Conservation (phyloP, 2,329 filamentous ascomycete species). For the Kalmusia sp. region DNA sequence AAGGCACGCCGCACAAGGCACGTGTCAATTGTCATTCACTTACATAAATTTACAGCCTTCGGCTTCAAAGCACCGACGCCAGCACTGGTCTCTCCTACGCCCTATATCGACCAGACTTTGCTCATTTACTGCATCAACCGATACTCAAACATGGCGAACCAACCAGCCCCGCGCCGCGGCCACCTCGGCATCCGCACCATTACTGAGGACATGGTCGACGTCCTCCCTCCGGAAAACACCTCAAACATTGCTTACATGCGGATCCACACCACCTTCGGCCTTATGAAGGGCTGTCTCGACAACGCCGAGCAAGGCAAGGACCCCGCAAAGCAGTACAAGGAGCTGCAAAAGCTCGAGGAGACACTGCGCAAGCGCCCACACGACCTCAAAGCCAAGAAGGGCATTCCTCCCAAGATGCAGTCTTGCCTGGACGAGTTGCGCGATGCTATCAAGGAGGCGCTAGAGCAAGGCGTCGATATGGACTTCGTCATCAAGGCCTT, state of each 20-base stretch:
- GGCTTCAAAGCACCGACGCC: too few species aligned
- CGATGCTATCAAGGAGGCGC: slow-evolving; percentile 15
- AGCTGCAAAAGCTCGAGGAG: slow-evolving; percentile 22
- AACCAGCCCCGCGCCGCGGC: slow-evolving; percentile 8
- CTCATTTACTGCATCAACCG: too few species aligned
- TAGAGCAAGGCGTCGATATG: slow-evolving; percentile 15
- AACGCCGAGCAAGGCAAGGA: slow-evolving; percentile 13
- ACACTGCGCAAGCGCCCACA: slow-evolving; percentile 22
- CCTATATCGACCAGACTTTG: too few species aligned
- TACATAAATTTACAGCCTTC: too few species aligned
- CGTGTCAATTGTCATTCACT: too few species aligned
- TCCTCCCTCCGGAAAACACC: slow-evolving; percentile 25
- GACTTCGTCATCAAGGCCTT: slow-evolving; percentile 18
- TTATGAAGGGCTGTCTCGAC: slow-evolving; percentile 21
- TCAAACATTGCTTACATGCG: slow-evolving; percentile 20
- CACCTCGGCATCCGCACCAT: slow-evolving; percentile 25
- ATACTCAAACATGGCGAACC: not conserved
- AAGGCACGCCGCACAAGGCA: too few species aligned
- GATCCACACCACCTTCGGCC: slow-evolving; percentile 27
- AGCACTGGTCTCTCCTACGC: too few species aligned
- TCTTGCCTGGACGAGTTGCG: slow-evolving; percentile 24
- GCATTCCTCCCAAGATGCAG: slow-evolving; percentile 25
- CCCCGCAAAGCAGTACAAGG: slow-evolving; percentile 24
- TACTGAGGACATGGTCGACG: slow-evolving; percentile 23
- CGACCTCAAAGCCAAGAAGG: slow-evolving; percentile 21